Evolutionary conservation across 805 yeast species (phyloP), one percentile per base, ranked within the genome.

Genomic region (Wickerhamiella bombiphila): DNA sequence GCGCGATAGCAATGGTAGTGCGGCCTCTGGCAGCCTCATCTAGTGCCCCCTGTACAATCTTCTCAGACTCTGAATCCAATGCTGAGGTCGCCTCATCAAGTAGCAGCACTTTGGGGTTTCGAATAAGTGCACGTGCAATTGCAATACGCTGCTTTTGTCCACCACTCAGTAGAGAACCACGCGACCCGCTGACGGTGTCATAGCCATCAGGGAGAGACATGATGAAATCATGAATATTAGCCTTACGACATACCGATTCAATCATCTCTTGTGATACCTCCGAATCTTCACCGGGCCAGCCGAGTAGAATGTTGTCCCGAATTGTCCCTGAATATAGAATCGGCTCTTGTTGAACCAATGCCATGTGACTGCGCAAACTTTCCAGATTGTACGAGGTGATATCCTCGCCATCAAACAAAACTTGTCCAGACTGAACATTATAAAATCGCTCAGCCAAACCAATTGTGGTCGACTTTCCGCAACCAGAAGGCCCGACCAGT

Each of bases 1-100:
- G 94, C 4, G 94, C 94, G 56, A 82, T 80, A 47, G 93, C 82
- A 47, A 82, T 62, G 28, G 83, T 76, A 3, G 94, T 81, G 51
- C 93, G 76, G 29, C 76, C 67, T 32, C 61, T 48, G 44, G 83
- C 80, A 43, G 81, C 88, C 14, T 58, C 64, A 19, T 67, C 69
- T 41, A 77, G 74, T 3, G 93, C 82, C 5, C 60, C 50, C 57
- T 83, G 93, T 40, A 82, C 81, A 50, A 72, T 72, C 29, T 76
- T 65, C 56, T 82, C 94, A 0, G 93, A 80, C 52, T 73, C 77
- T 51, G 67, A 65, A 50, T 74, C 80, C 26, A 73, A 57, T 1
- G 80, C 79, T 3, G 77, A 71, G 0, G 80, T 73, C 4, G 80
- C 80, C 50, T 77, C 86, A 48, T 77, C 86, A 39, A 77, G 59